These are phyloP conservation scores for Fusarium sp. DNA, from an alignment of 2,329 filamentous ascomycete species.

Conservation along the genomic window DNA sequence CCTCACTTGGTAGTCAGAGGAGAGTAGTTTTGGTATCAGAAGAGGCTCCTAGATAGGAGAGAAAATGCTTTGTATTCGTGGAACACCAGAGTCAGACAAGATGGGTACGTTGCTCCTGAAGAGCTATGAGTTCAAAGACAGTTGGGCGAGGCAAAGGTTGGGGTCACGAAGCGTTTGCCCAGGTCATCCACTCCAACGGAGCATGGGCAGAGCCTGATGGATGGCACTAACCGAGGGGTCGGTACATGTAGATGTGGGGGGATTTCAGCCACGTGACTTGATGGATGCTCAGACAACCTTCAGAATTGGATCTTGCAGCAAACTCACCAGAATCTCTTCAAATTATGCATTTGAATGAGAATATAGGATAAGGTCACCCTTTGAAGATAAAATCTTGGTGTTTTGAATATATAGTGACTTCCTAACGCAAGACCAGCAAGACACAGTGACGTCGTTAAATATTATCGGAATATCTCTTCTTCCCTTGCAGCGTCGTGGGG, in stretches of 20 bases:
- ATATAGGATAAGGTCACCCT: no score
- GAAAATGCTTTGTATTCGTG: background rate
- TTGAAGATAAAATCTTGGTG: background rate
- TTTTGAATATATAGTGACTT: background rate
- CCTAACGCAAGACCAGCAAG: background rate
- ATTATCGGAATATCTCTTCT: constrained; percentile 45
- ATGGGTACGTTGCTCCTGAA: constrained; percentile 20
- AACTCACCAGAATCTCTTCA: background rate
- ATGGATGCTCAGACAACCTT: background rate
- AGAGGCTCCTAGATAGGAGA: background rate
- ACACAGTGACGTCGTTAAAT: constrained; percentile 40
- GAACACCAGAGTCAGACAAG: constrained; percentile 15
- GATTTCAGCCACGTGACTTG: constrained; percentile 35
- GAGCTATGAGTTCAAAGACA: constrained; percentile 22
- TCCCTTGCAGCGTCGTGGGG: constrained; percentile 41
- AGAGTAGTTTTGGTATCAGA: background rate
- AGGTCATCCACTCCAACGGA: constrained; percentile 37
- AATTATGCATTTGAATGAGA: background rate
- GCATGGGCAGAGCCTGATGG: constrained; percentile 41
- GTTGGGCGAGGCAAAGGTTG: constrained; percentile 30
- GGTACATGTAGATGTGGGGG: constrained; percentile 39
- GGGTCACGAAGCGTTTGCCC: constrained; percentile 36
- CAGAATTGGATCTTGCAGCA: background rate
- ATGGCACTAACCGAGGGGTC: constrained; percentile 48
- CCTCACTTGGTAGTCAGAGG: constrained; percentile 16